Conservation (phyloP, 2,329 filamentous ascomycete genomes). For the Colletotrichum tabaci region DNA sequence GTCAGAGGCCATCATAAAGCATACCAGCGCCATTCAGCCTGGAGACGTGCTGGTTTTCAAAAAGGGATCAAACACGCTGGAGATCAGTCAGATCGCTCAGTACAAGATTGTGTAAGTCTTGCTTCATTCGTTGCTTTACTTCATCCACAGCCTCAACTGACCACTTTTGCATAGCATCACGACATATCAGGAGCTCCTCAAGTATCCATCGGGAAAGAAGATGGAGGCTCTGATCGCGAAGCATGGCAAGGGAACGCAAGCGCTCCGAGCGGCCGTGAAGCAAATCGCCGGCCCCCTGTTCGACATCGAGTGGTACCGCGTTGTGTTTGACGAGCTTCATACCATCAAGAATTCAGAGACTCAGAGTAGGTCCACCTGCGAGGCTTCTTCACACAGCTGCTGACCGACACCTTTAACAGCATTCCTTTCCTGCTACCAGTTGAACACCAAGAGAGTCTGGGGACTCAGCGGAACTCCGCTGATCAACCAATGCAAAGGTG, state of each 20-base stretch:
- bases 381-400: too few species aligned
- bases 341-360: conserved; percentile 65
- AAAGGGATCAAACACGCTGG: neutral
- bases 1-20: neutral
- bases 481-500: neutral
- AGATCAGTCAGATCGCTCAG: neutral
- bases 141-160: neutral
- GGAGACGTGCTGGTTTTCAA: neutral
- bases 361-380: conserved; percentile 46
- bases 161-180: neutral
- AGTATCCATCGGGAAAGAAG: neutral
- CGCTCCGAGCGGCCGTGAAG: neutral
- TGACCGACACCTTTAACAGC: neutral
- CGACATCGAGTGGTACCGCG: neutral
- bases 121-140: too few species aligned
- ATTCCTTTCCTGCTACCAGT: neutral
- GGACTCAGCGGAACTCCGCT: conserved; percentile 1
- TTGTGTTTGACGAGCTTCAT: conserved; percentile 61
- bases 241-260: neutral
- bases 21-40: neutral
- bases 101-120: conserved; percentile 18
- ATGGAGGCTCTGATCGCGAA: neutral
- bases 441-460: neutral
- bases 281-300: neutral
- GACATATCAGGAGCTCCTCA: conserved; percentile 1